A percentile compares a stretch with the other conserved stretches of the same genome.
Evolutionary conservation across 2,329 filamentous ascomycete genomes (phyloP).

Genomic region (Leptographium galeiforme): DNA sequence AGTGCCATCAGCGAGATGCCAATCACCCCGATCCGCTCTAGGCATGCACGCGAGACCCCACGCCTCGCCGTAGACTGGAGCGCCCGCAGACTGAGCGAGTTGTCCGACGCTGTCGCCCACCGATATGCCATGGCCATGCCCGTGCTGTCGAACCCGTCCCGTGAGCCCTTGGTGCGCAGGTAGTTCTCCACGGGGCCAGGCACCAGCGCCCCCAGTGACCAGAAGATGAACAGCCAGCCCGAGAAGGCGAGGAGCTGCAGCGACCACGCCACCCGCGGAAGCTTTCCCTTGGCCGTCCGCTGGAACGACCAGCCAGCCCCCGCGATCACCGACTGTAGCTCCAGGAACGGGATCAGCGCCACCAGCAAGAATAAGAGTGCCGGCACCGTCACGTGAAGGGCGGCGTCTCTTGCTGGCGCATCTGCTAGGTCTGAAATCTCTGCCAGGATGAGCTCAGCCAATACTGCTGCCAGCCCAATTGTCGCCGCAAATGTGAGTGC

Average conservation of each 20-base stretch:
- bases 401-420: constrained; percentile 50
- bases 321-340: constrained; percentile 53
- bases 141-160: constrained; percentile 19
- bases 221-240: constrained; percentile 61
- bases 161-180: constrained; percentile 12
- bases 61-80: neutral
- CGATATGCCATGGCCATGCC: constrained; percentile 16
- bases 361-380: constrained; percentile 60
- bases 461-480: constrained; percentile 60
- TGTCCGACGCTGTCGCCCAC: neutral
- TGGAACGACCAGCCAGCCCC: constrained; percentile 50
- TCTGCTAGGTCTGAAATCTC: constrained; percentile 70
- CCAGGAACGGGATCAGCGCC: constrained; percentile 63
- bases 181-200: constrained; percentile 14
- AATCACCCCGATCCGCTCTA: constrained; percentile 66
- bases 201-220: constrained; percentile 57
- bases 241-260: constrained; percentile 49
- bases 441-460: constrained; percentile 70
- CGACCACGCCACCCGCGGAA: constrained; percentile 49
- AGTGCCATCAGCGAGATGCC: constrained; percentile 78
- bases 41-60: constrained; percentile 36
- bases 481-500: constrained; percentile 62
- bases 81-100: constrained; percentile 1
- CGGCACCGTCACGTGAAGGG: constrained; percentile 56
- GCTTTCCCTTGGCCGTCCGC: constrained; percentile 38